Evolutionary conservation across 176 grass and related monocot species (phyloP), one percentile per base, ranked within the genome.

Genomic region (Carex scoparia): DNA sequence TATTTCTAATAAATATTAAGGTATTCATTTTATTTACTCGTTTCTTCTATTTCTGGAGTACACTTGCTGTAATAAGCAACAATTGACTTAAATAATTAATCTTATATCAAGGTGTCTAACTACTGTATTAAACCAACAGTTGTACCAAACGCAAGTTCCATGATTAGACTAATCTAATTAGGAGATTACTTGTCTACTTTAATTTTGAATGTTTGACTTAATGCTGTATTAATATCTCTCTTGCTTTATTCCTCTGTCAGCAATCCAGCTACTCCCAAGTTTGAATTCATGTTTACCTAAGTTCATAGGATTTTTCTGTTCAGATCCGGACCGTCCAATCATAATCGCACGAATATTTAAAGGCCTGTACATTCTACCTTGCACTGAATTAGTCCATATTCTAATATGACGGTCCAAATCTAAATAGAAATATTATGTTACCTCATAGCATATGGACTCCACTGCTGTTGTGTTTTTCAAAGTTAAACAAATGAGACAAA

Each of bases 111-210:
- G 60, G 58, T 30, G 4, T 33, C 37, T 67, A 82, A 10, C 19
- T 65, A 65, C 16, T 65, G 27, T 82, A 82, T 28, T 8, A 67
- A 53, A 69, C 31, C 48, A 54, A 63, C 69, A 68, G 81, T 68
- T 83, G 33, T 8, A 83, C 81, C 80, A 69, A 83, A 53, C 44
- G 27, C 81, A 69, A 69, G 30, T 83, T 35, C 12, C 38, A 83
- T 53, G 5, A 68, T 69, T 53, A 49, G 19, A 16, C 23, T 65
- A 6, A 10, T 40, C 32, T 62, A 63, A 42, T 12, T 33, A 54
- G 40, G 13, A 49, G 55, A 44, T 67, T 54, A 51, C 19, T 67
- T 67, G 38, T 83, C 1, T 23, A 42, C 7, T 61, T 10, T 27
- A 77, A 55, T 33, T 63, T 78, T 78, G 13, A 78, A 56, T 78